Conservation (phyloP, 495 filamentous ascomycete species). For the Achaetomiella virescens region DNA sequence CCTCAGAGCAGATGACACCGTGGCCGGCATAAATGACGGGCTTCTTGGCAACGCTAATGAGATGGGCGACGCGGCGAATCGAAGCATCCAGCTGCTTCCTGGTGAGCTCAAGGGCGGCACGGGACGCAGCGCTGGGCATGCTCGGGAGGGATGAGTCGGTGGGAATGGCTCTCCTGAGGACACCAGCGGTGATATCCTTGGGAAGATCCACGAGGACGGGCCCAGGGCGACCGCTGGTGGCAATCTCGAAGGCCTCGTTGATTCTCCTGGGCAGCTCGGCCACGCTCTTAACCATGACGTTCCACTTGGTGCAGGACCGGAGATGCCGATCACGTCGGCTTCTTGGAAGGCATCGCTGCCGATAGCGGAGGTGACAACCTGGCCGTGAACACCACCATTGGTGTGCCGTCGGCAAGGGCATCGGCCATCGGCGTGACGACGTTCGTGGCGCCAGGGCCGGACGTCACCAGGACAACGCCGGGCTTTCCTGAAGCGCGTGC, state of each 20-base stretch:
- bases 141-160: constrained; percentile 55
- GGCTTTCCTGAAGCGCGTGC: constrained; percentile 68
- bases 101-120: constrained; percentile 55
- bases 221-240: constrained; percentile 66
- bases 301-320: constrained; percentile 80
- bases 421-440: constrained; percentile 75
- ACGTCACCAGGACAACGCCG: constrained; percentile 73
- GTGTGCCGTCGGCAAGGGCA: constrained; percentile 70
- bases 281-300: constrained; percentile 75
- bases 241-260: constrained; percentile 82
- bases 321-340: constrained; percentile 71
- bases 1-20: constrained; percentile 57
- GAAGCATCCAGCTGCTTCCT: constrained; percentile 53
- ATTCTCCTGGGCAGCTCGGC: constrained; percentile 72
- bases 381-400: constrained; percentile 76
- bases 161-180: constrained; percentile 62
- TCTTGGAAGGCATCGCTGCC: constrained; percentile 79
- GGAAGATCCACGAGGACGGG: constrained; percentile 77
- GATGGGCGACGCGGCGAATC: constrained; percentile 56
- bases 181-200: constrained; percentile 68
- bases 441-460: constrained; percentile 73
- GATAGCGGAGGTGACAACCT: constrained; percentile 66
- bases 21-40: constrained; percentile 73
- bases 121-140: constrained; percentile 63
- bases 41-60: constrained; percentile 70